These are phyloP conservation scores for Aureobasidium uvarum DNA, from an alignment of 2,329 filamentous ascomycete species.

Conservation along the genomic window DNA sequence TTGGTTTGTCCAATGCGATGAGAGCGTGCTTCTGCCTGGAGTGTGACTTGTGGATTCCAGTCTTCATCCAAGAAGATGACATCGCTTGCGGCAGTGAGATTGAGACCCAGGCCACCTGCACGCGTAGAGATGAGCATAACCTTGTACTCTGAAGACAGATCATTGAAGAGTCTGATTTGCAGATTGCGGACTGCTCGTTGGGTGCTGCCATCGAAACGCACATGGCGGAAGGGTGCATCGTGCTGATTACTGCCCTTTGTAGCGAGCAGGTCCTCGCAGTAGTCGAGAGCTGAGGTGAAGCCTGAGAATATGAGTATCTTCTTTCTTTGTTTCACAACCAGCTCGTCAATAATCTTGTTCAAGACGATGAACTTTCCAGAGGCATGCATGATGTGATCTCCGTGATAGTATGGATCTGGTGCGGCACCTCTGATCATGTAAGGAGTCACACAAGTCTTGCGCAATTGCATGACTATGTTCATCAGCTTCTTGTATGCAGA, in stretches of 20 bases:
- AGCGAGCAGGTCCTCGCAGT: slow-evolving; percentile 52
- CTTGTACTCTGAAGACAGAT: slow-evolving; percentile 47
- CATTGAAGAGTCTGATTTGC: slow-evolving; percentile 55
- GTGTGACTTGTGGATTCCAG: slow-evolving; percentile 55
- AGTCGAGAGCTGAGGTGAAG: slow-evolving; percentile 53
- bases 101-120: slow-evolving; percentile 57
- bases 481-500: slow-evolving; percentile 45
- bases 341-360: slow-evolving; percentile 51
- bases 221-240: slow-evolving; percentile 44
- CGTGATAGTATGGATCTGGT: slow-evolving; percentile 49
- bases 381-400: slow-evolving; percentile 50
- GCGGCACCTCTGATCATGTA: slow-evolving; percentile 51
- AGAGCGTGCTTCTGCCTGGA: slow-evolving; percentile 56
- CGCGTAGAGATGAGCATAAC: slow-evolving; percentile 57
- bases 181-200: slow-evolving; percentile 52
- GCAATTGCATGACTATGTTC: slow-evolving; percentile 57
- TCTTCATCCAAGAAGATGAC: slow-evolving; percentile 58
- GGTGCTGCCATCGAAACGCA: slow-evolving; percentile 54
- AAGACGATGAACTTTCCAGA: slow-evolving; percentile 59
- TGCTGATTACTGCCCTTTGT: slow-evolving; percentile 45
- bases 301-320: slow-evolving; percentile 59
- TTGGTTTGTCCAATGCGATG: slow-evolving; percentile 57
- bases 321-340: slow-evolving; percentile 51
- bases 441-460: slow-evolving; percentile 57
- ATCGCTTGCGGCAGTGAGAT: slow-evolving; percentile 54